Evolutionary conservation across 192 early-diverging fungal species (phyloP).

Genomic region (Linnemannia hyalina): DNA sequence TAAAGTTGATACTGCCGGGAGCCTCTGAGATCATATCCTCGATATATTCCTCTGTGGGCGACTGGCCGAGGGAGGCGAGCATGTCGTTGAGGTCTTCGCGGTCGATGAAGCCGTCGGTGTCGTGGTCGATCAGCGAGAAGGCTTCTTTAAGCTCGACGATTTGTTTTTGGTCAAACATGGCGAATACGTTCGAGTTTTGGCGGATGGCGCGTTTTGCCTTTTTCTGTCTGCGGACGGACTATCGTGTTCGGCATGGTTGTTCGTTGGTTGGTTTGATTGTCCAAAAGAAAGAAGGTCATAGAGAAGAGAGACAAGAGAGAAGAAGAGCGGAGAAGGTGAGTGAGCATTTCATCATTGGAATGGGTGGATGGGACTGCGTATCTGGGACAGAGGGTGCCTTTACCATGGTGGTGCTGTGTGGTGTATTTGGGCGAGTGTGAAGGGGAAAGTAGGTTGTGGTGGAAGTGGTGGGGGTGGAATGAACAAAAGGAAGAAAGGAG

Average conservation of each 20-base stretch:
- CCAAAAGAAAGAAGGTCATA: not conserved
- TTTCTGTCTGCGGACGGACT: conserved; percentile 62
- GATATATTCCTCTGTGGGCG: conserved; percentile 82
- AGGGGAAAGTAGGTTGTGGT: not conserved
- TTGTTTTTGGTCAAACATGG: conserved; percentile 96
- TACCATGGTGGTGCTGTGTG: conserved; percentile 5
- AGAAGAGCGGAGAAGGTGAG: not conserved
- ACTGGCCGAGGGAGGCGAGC: conserved; percentile 49
- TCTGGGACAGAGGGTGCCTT: not conserved
- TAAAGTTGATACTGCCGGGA: conserved; percentile 94
- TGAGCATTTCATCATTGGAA: not conserved
- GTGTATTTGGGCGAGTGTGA: not conserved
- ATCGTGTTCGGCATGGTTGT: not conserved
- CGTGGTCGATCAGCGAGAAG: conserved; percentile 96
- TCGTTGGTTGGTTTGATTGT: not conserved
- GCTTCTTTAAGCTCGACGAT: conserved; percentile 98
- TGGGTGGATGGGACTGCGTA: not conserved
- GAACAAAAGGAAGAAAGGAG: not conserved
- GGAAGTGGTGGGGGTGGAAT: not conserved
- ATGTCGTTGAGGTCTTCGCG: conserved; percentile 91
- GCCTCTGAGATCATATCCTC: conserved; percentile 94
- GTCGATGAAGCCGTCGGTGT: conserved; percentile 92
- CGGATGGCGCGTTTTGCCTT: conserved; percentile 93
- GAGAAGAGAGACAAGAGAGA: not conserved
- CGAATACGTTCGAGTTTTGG: conserved; percentile 98